Base-by-base conservation (phyloP, 805 yeast species). In the Clavispora carvajalis region DNA sequence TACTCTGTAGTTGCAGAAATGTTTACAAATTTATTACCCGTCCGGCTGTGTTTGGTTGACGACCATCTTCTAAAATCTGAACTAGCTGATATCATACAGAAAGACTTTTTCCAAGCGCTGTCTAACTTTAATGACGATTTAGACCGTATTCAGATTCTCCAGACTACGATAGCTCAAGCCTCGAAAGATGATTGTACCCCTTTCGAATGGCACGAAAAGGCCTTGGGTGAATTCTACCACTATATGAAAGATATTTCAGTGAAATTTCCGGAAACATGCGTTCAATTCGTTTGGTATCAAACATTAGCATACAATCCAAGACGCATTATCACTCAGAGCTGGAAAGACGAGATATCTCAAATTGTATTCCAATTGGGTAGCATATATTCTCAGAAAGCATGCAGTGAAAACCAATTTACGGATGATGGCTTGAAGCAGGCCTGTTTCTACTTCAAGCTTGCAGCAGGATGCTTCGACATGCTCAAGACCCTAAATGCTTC, bases 201-300 rank as follows among this genome's bases (percentile, higher is more conserved):
- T 22, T 28, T 41, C 12, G 22, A 9, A 5, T 22, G 35, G 21
- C 45, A 42, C 22, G 48, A 73, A 5, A 59, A 59, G 0, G 39
- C 58, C 1, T 48, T 78, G 24, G 62, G 63, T 33, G 56, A 70
- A 33, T 86, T 84, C 54, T 74, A 68, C 47, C 46, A 60, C 4
- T 71, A 71, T 33, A 47, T 85, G 9, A 44, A 59, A 1, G 65
- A 65, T 7, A 41, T 85, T 7, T 59, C 60, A 26, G 41, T 59
- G 36, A 85, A 83, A 53, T 82, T 90, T 44, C 88, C 93, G 0
- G 67, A 68, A 22, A 82, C 82, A 46, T 65, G 73, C 15, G 61
- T 77, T 7, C 73, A 69, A 28, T 82, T 87, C 48, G 69, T 77
- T 0, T 91, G 97, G 98, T 76, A 65, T 53, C 81, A 82, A 17